Evolutionary conservation across 2,329 filamentous ascomycete genomes (phyloP).

Genomic region (Talaromyces sp.): DNA sequence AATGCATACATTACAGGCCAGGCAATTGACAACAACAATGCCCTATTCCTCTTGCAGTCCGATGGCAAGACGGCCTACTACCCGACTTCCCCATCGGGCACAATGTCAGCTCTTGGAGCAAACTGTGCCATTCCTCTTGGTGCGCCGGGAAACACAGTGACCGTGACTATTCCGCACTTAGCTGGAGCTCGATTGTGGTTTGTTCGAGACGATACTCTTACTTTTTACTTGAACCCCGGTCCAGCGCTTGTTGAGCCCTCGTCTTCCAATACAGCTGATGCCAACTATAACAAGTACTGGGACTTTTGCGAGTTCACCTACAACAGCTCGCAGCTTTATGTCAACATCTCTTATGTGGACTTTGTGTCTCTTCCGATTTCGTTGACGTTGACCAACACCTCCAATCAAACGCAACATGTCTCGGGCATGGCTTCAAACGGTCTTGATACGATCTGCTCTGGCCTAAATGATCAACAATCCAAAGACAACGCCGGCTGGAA

Average conservation of each 20-base stretch:
- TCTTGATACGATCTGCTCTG: slow-evolving; percentile 55
- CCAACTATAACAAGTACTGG: slow-evolving; percentile 63
- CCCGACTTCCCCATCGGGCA: slow-evolving; percentile 58
- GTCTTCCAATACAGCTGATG: slow-evolving; percentile 63
- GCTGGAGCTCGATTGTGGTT: slow-evolving; percentile 74
- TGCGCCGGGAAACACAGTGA: slow-evolving; percentile 57
- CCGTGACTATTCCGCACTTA: slow-evolving; percentile 66
- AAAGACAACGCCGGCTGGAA: slow-evolving; percentile 63
- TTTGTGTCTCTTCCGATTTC: slow-evolving; percentile 68
- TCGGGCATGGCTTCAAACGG: slow-evolving; percentile 60
- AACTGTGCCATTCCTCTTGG: slow-evolving; percentile 66
- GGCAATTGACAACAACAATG: slow-evolving; percentile 59
- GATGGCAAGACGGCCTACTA: slow-evolving; percentile 67
- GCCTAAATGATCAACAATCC: slow-evolving; percentile 55
- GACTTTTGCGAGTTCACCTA: slow-evolving; percentile 69
- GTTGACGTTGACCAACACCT: slow-evolving; percentile 48
- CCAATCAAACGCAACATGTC: slow-evolving; percentile 52
- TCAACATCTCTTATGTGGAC: slow-evolving; percentile 73
- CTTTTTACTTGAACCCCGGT: slow-evolving; percentile 69
- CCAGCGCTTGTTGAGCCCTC: slow-evolving; percentile 73
- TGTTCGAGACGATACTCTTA: slow-evolving; percentile 59
- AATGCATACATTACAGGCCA: slow-evolving; percentile 72
- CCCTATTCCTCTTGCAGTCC: slow-evolving; percentile 61
- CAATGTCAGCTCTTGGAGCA: slow-evolving; percentile 50
- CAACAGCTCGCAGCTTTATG: slow-evolving; percentile 61